Evolutionary conservation across 176 grass and related monocot genomes (phyloP).

Genomic region (Lolium multiflorum): DNA sequence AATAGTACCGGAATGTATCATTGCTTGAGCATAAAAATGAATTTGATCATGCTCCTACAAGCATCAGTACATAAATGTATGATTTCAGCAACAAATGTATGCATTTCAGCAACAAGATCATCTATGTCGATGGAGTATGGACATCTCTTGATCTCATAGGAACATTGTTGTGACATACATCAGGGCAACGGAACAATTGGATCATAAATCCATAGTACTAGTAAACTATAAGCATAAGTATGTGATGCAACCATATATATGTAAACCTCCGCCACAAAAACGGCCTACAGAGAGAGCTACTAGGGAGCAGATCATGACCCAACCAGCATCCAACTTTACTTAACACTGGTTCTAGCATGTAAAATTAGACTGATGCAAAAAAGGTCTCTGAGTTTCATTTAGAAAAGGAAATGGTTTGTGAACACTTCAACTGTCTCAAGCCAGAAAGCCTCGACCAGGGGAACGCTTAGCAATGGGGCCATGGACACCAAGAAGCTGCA

Average conservation of each 20-base stretch:
- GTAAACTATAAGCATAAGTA: no score
- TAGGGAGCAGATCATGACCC: neutral
- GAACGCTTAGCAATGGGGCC: neutral
- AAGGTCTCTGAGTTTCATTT: neutral
- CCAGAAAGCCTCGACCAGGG: constrained; percentile 21
- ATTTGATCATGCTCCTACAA: no score
- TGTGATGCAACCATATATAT: constrained; percentile 14
- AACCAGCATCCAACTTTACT: neutral
- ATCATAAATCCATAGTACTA: no score
- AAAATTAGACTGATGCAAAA: constrained; percentile 18
- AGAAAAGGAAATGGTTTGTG: neutral
- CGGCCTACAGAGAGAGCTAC: neutral
- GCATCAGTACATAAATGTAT: no score
- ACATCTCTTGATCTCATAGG: no score
- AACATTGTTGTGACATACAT: no score
- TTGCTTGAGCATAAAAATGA: no score
- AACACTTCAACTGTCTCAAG: neutral
- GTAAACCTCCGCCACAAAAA: constrained; percentile 20
- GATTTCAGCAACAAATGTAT: no score
- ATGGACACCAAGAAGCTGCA: constrained; percentile 33
- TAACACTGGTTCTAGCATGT: neutral
- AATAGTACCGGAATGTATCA: no score
- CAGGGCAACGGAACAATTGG: no score
- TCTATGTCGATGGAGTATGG: no score
- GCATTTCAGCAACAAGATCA: no score